A percentile compares a stretch with the other conserved stretches of the same genome.
These are phyloP conservation scores for Termitomyces sp. DNA, from an alignment of 768 basidiomycete species.

Conservation along the genomic window DNA sequence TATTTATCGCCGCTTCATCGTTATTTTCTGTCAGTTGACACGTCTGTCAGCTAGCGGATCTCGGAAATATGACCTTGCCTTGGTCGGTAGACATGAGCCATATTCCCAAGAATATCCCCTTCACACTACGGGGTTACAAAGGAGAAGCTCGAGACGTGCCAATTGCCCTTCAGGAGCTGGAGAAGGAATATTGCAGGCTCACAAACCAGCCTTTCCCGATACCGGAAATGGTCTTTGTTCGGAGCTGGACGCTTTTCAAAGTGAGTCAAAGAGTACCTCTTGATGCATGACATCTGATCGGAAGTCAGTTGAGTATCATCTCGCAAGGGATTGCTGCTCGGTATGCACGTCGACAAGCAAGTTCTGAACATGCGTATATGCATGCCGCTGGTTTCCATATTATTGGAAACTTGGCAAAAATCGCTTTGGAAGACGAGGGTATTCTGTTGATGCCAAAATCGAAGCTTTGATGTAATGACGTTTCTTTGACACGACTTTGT, in stretches of 20 bases:
- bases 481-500: too few species aligned
- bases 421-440: constrained; percentile 53
- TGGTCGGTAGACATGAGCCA: constrained; percentile 57
- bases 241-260: constrained; percentile 83
- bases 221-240: constrained; percentile 69
- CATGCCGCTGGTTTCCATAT: constrained; percentile 47
- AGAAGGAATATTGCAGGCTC: constrained; percentile 74
- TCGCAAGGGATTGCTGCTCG: constrained; percentile 89
- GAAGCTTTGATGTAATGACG: constrained; percentile 23
- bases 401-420: constrained; percentile 59
- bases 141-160: constrained; percentile 51
- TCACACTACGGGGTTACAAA: constrained; percentile 56
- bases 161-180: constrained; percentile 64
- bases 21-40: not conserved
- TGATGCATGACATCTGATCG: not conserved
- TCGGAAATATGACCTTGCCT: constrained; percentile 85
- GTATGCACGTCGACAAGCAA: constrained; percentile 80
- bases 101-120: constrained; percentile 23
- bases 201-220: constrained; percentile 70
- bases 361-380: constrained; percentile 67
- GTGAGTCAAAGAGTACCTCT: constrained; percentile 33
- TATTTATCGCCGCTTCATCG: constrained; percentile 30
- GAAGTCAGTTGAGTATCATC: constrained; percentile 65
- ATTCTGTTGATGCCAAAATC: constrained; percentile 23
- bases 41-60: constrained; percentile 64